phyloP scores from a whole-genome alignment of 1,284 basidiomycete genomes.

The Sutorius eximius region DNA sequence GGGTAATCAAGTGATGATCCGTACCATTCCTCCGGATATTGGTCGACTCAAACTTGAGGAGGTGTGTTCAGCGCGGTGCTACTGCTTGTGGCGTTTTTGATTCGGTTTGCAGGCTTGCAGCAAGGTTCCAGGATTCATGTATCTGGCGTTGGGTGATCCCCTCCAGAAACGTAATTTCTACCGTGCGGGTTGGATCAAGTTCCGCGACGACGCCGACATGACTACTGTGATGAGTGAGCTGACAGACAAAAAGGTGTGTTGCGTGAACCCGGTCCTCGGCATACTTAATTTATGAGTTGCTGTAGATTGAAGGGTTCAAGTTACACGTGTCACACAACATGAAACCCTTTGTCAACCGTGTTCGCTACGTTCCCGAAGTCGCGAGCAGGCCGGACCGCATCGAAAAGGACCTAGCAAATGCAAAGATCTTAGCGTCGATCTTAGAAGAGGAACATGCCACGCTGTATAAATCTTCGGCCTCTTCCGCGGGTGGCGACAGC shows the following conservation, averaged over 20 bases:
- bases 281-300: conserved; percentile 10
- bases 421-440: conserved; percentile 64
- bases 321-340: conserved; percentile 84
- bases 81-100: conserved; percentile 5
- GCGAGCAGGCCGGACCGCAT: conserved; percentile 78
- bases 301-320: conserved; percentile 89
- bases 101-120: conserved; percentile 52
- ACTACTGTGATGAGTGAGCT: conserved; percentile 66
- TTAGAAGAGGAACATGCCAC: conserved; percentile 69
- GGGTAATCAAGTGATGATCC: conserved; percentile 89
- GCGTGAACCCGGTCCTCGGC: neutral
- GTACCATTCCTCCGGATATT: conserved; percentile 90
- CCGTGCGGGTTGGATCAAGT: conserved; percentile 89
- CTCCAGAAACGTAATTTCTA: conserved; percentile 88
- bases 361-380: conserved; percentile 79
- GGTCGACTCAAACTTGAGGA: conserved; percentile 85
- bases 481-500: conserved; percentile 25
- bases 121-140: conserved; percentile 68
- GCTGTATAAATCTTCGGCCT: conserved; percentile 44
- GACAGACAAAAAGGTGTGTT: conserved; percentile 77
- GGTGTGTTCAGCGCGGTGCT: conserved; percentile 45
- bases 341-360: conserved; percentile 73
- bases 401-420: conserved; percentile 74
- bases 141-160: conserved; percentile 88
- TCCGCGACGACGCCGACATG: conserved; percentile 82